Evolutionary conservation across 306 rosid species (phyloP).

Genomic region (Aeschynomene evenia): DNA sequence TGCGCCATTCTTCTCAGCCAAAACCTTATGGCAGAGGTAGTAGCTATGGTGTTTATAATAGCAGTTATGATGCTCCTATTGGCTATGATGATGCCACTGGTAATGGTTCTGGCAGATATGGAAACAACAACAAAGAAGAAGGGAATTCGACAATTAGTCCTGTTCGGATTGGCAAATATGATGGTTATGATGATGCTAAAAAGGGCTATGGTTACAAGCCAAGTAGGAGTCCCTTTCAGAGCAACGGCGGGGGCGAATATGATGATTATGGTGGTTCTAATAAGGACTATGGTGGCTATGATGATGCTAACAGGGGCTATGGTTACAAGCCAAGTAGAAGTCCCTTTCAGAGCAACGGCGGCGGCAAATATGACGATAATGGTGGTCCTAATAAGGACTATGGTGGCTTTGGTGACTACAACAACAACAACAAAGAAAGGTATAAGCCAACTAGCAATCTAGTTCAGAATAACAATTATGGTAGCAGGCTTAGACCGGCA

Average conservation of each 20-base stretch:
- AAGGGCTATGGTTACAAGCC: constrained; percentile 10
- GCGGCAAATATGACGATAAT: too few species aligned
- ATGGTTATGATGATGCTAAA: background rate
- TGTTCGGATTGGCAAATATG: constrained; percentile 10
- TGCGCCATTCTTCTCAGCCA: constrained; percentile 15
- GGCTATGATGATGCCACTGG: background rate
- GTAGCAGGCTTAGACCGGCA: too few species aligned
- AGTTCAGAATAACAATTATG: background rate
- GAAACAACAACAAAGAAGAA: constrained; percentile 26
- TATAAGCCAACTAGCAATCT: constrained; percentile 3
- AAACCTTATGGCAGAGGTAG: background rate
- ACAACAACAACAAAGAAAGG: constrained; percentile 17
- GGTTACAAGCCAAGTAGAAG: too few species aligned
- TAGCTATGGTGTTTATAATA: constrained; percentile 9
- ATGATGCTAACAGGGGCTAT: background rate
- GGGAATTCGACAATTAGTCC: constrained; percentile 18
- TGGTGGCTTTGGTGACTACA: too few species aligned
- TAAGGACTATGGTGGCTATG: too few species aligned
- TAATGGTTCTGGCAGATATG: background rate
- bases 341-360: too few species aligned
- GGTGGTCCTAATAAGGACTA: too few species aligned
- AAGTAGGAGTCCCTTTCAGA: too few species aligned
- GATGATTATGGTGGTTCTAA: too few species aligned
- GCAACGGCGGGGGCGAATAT: too few species aligned
- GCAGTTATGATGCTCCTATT: constrained; percentile 15